phyloP scores from a whole-genome alignment of 257 asterid species.

The Nicotiana tabacum region DNA sequence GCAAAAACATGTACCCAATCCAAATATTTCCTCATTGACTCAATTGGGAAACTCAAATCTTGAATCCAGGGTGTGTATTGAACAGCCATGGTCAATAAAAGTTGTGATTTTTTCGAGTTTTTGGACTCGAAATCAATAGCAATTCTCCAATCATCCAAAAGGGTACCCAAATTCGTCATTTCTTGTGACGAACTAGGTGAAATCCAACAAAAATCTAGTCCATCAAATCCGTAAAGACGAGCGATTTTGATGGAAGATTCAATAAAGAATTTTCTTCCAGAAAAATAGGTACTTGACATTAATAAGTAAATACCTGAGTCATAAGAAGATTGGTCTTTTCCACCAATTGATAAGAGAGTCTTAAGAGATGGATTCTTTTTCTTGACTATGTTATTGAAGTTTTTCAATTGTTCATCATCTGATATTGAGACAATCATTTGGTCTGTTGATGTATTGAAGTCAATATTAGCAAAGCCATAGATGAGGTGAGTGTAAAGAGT shows the following conservation, averaged over 20 bases:
- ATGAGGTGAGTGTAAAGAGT: neutral
- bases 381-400: neutral
- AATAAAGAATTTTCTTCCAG: slow-evolving; percentile 16
- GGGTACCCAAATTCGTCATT: slow-evolving; percentile 3
- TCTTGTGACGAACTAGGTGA: neutral
- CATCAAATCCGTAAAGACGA: slow-evolving; percentile 10
- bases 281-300: slow-evolving; percentile 6
- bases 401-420: neutral
- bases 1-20: slow-evolving; percentile 21
- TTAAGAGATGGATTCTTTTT: neutral
- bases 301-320: neutral
- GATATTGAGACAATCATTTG: neutral
- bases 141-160: slow-evolving; percentile 18
- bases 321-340: neutral
- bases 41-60: slow-evolving; percentile 11
- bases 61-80: slow-evolving; percentile 11
- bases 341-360: neutral
- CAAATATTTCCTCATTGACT: slow-evolving; percentile 9
- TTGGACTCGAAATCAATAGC: slow-evolving; percentile 16
- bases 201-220: slow-evolving; percentile 17
- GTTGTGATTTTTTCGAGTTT: neutral
- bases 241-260: slow-evolving; percentile 14
- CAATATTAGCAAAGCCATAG: neutral
- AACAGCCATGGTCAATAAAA: slow-evolving; percentile 12
- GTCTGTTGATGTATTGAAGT: neutral